Conservation (phyloP, 495 filamentous ascomycete genomes). For the Tricharina praecox region DNA sequence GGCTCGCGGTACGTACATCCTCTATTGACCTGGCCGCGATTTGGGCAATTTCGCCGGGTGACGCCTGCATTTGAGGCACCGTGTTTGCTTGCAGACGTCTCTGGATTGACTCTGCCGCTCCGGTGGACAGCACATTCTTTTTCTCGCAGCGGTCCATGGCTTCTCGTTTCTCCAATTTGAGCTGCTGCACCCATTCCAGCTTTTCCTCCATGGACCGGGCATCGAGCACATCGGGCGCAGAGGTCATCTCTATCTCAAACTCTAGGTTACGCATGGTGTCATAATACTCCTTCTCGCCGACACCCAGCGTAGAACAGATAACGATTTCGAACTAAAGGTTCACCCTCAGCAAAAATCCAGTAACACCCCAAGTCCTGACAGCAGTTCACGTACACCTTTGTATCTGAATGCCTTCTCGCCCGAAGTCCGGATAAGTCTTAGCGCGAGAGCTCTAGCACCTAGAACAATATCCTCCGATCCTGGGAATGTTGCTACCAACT, state of each 20-base stretch:
- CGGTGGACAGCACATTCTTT: slow-evolving; percentile 21
- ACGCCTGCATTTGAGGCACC: background rate
- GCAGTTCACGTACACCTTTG: slow-evolving; percentile 26
- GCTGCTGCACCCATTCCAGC: slow-evolving; percentile 16
- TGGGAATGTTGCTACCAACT: slow-evolving; percentile 21
- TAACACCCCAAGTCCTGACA: no score
- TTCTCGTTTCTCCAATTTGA: slow-evolving; percentile 25
- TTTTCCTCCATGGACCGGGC: slow-evolving; percentile 10
- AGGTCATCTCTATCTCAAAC: slow-evolving; percentile 17
- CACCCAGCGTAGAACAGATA: slow-evolving; percentile 18
- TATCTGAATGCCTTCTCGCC: slow-evolving; percentile 20
- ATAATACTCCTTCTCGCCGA: slow-evolving; percentile 21
- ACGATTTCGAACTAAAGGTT: slow-evolving; percentile 27
- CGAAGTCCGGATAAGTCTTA: slow-evolving; percentile 19
- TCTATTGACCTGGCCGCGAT: background rate
- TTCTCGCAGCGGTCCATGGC: slow-evolving; percentile 25
- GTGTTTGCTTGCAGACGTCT: slow-evolving; percentile 16
- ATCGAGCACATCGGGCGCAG: slow-evolving; percentile 1
- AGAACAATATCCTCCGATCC: slow-evolving; percentile 15
- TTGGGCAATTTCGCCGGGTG: background rate
- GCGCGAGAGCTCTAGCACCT: slow-evolving; percentile 17
- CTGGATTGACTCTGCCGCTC: slow-evolving; percentile 26
- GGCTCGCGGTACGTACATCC: slow-evolving; percentile 4
- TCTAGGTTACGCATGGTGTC: slow-evolving; percentile 23
- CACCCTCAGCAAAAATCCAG: no score